Percentiles rank a stretch among this genome's conserved stretches.
Conservation (phyloP, 495 filamentous ascomycete genomes). For the Neurospora sp. region DNA sequence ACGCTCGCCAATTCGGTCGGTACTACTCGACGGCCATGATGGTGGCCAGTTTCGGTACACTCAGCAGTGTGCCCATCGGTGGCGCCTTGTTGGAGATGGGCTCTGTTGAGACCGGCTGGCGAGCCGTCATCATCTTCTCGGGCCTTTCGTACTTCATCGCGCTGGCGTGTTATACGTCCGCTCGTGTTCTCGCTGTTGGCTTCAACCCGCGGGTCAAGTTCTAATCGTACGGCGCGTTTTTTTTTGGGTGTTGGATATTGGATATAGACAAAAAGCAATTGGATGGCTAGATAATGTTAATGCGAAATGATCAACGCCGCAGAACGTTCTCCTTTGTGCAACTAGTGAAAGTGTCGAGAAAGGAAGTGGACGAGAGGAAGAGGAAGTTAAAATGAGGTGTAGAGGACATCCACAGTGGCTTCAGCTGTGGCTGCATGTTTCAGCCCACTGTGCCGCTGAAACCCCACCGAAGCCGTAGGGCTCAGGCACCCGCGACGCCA, state of each 20-base stretch:
- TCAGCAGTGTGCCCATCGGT: constrained; percentile 83
- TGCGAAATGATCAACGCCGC: background rate
- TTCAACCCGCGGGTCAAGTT: constrained; percentile 48
- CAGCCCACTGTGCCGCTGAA: background rate
- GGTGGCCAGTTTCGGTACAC: constrained; percentile 75
- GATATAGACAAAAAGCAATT: background rate
- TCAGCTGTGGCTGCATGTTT: background rate
- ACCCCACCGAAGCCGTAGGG: background rate
- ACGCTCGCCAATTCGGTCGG: constrained; percentile 73
- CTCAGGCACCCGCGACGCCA: background rate
- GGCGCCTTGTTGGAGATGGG: constrained; percentile 53
- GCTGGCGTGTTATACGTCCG: constrained; percentile 49
- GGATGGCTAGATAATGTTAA: background rate
- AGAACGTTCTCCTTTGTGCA: background rate
- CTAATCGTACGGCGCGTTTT: constrained; percentile 12
- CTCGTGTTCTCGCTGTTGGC: constrained; percentile 57
- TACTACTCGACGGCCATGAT: constrained; percentile 85
- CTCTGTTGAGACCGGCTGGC: constrained; percentile 37
- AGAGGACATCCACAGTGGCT: background rate
- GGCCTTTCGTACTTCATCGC: constrained; percentile 52
- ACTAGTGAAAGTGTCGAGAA: background rate
- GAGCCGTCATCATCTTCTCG: constrained; percentile 60
- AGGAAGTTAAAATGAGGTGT: background rate
- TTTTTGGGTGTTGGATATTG: background rate
- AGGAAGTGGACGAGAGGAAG: background rate